phyloP scores from a whole-genome alignment of 257 asterid genomes.

The Solanum paucissectum region DNA sequence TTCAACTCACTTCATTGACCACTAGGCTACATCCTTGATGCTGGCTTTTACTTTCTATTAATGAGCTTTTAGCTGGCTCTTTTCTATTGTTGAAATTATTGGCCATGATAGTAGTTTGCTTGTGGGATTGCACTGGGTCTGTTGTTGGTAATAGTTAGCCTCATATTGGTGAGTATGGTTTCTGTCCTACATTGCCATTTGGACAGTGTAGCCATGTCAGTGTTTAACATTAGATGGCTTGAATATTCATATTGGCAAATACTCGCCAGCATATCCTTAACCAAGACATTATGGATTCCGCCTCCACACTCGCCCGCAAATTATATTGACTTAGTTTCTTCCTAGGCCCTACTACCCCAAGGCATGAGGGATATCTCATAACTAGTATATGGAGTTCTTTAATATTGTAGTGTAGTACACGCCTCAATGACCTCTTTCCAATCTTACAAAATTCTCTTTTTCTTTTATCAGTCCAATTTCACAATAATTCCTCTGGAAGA shows the following conservation, averaged over 20 bases:
- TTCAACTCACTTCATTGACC: background rate
- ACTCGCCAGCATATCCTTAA: background rate
- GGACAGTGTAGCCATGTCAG: background rate
- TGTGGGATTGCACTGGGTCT: background rate
- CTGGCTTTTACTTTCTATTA: background rate
- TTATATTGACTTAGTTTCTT: background rate
- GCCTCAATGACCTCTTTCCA: background rate
- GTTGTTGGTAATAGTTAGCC: background rate
- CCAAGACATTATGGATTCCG: background rate
- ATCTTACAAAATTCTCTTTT: background rate
- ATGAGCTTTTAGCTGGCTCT: background rate
- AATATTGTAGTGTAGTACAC: background rate
- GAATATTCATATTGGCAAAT: background rate
- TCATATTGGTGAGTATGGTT: background rate
- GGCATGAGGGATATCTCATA: background rate
- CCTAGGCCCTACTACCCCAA: background rate
- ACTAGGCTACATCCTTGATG: background rate
- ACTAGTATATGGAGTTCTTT: background rate
- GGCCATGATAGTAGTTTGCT: background rate
- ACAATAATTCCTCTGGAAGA: background rate
- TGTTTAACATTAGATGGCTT: background rate
- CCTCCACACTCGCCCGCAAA: background rate
- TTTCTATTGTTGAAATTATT: background rate
- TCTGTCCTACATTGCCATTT: background rate
- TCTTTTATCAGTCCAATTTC: background rate